A percentile compares a stretch with the other conserved stretches of the same genome.
Conservation (phyloP, 2,329 filamentous ascomycete genomes). For the Aspergillus fumigatiaffinis region DNA sequence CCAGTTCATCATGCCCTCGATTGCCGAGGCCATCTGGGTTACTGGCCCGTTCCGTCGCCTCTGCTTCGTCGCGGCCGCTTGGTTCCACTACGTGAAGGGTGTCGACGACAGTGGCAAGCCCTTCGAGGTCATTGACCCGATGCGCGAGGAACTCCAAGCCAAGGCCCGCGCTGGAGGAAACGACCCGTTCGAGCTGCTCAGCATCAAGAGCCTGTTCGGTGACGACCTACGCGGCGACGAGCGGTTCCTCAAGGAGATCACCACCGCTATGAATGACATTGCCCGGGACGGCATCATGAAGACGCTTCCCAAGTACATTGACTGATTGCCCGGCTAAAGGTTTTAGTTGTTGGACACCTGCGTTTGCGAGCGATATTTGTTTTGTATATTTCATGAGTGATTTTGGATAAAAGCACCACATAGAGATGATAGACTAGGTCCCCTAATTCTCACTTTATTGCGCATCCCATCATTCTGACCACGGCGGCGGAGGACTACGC, state of each 20-base stretch:
- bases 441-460: background rate
- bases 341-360: conserved; percentile 4
- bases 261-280: conserved; percentile 47
- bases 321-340: conserved; percentile 18
- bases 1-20: conserved; percentile 40
- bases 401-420: background rate
- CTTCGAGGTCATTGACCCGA: conserved; percentile 45
- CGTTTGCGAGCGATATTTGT: conserved; percentile 13
- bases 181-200: conserved; percentile 43
- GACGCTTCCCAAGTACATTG: conserved; percentile 49
- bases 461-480: background rate
- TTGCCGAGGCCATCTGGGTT: conserved; percentile 43
- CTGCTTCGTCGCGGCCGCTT: conserved; percentile 47
- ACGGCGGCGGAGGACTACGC: too few relatives aligned
- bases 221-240: conserved; percentile 49
- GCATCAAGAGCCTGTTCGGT: conserved; percentile 48
- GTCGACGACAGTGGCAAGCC: conserved; percentile 46
- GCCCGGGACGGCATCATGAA: conserved; percentile 47
- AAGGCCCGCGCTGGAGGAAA: conserved; percentile 44
- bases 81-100: conserved; percentile 52
- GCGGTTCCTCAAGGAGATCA: conserved; percentile 47
- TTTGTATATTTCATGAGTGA: background rate
- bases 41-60: conserved; percentile 45
- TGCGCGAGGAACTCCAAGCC: conserved; percentile 47
- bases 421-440: conserved; percentile 14